These are phyloP conservation scores for Saccharomyces paradoxus DNA, from an alignment of 805 yeast genomes.

Conservation along the genomic window DNA sequence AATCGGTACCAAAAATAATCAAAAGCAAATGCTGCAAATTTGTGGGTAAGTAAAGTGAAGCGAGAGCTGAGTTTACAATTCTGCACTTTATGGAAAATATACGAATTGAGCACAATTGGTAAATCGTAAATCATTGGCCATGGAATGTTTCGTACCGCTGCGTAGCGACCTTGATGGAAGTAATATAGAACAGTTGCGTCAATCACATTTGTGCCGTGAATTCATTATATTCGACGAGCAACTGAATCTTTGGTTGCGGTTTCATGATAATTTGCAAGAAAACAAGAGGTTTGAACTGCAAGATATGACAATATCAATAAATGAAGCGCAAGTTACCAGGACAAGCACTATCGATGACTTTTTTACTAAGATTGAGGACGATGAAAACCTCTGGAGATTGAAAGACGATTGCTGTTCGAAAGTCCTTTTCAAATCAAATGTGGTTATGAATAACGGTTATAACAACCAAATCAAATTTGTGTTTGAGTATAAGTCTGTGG, in stretches of 20 bases:
- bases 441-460: slow-evolving; percentile 30
- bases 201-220: slow-evolving; percentile 14
- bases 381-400: slow-evolving; percentile 9
- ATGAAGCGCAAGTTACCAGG: slow-evolving; percentile 19
- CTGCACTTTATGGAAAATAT: background rate
- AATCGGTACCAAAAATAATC: background rate
- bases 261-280: background rate
- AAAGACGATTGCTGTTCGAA: slow-evolving; percentile 13
- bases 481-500: slow-evolving; percentile 5
- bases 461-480: slow-evolving; percentile 20
- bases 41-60: background rate
- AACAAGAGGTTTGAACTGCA: slow-evolving; percentile 1
- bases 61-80: background rate
- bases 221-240: slow-evolving; percentile 28
- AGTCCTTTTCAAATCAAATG: slow-evolving; percentile 21
- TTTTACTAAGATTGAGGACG: background rate
- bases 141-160: slow-evolving; percentile 22
- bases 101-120: background rate
- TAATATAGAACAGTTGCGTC: slow-evolving; percentile 5
- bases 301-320: slow-evolving; percentile 20
- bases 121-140: background rate
- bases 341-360: slow-evolving; percentile 1
- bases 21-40: background rate
- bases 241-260: slow-evolving; percentile 9
- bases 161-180: slow-evolving; percentile 3